A percentile compares a stretch with the other conserved stretches of the same genome.
phyloP scores from a whole-genome alignment of 768 basidiomycete genomes.

The Mycena chlorophos region DNA sequence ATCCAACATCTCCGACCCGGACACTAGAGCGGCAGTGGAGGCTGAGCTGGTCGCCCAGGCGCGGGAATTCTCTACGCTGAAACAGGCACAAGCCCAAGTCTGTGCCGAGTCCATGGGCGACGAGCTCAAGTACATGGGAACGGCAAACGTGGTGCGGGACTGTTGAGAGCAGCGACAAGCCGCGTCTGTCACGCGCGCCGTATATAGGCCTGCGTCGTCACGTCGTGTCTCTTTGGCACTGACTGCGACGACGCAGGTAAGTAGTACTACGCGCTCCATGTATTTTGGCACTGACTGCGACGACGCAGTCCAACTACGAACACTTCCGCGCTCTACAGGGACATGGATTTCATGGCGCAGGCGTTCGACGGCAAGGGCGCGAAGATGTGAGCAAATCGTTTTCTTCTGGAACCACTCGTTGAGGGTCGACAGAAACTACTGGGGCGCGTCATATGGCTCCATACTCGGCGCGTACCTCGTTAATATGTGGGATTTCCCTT shows the following conservation, averaged over 20 bases:
- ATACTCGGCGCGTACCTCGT: slow-evolving; percentile 28
- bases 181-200: background rate
- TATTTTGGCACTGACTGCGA: background rate
- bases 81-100: slow-evolving; percentile 22
- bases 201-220: slow-evolving; percentile 3
- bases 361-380: slow-evolving; percentile 22
- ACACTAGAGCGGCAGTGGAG: slow-evolving; percentile 2
- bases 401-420: background rate
- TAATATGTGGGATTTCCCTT: slow-evolving; percentile 22
- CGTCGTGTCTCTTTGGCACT: background rate
- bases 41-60: slow-evolving; percentile 20
- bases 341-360: slow-evolving; percentile 26
- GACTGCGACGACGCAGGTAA: background rate
- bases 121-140: slow-evolving; percentile 27
- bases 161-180: background rate
- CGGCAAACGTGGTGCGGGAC: slow-evolving; percentile 27
- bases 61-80: slow-evolving; percentile 23
- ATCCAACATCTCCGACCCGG: slow-evolving; percentile 11
- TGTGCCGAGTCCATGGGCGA: slow-evolving; percentile 25
- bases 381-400: slow-evolving; percentile 21
- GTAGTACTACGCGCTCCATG: background rate
- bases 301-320: background rate
- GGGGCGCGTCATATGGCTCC: slow-evolving; percentile 27
- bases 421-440: slow-evolving; percentile 21
- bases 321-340: background rate